phyloP scores from a whole-genome alignment of 495 filamentous ascomycete genomes.

The Sabuloglossum arenarium region DNA sequence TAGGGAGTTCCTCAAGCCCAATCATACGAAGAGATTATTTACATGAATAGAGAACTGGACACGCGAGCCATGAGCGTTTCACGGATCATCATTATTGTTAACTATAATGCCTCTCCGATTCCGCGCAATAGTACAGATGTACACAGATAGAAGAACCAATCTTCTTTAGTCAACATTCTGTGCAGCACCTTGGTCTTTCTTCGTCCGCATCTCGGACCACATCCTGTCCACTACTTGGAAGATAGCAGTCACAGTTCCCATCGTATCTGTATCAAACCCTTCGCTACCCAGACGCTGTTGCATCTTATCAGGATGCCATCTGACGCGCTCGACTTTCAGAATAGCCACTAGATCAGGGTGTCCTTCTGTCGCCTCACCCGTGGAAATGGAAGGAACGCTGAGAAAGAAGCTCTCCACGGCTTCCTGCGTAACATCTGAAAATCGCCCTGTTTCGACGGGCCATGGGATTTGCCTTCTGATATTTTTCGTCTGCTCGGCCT shows the following conservation, averaged over 20 bases:
- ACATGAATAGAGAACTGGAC: too few relatives aligned
- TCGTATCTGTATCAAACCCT: slow-evolving; percentile 33
- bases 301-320: slow-evolving; percentile 98
- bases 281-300: slow-evolving; percentile 56
- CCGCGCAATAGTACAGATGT: too few relatives aligned
- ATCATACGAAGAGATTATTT: too few relatives aligned
- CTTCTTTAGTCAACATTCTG: too few relatives aligned
- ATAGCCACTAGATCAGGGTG: slow-evolving; percentile 25
- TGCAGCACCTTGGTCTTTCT: not conserved
- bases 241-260: slow-evolving; percentile 68
- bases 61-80: too few relatives aligned
- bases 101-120: too few relatives aligned
- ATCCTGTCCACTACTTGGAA: slow-evolving; percentile 80
- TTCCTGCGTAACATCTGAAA: slow-evolving; percentile 36
- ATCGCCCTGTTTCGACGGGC: slow-evolving; percentile 48
- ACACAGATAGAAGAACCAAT: too few relatives aligned
- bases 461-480: slow-evolving; percentile 42
- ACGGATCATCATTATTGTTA: too few relatives aligned
- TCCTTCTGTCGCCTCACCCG: slow-evolving; percentile 10
- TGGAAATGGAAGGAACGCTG: slow-evolving; percentile 20
- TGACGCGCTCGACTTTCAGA: slow-evolving; percentile 67
- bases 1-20: too few relatives aligned
- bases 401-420: slow-evolving; percentile 44
- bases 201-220: slow-evolving; percentile 26
- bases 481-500: slow-evolving; percentile 2